phyloP scores from a whole-genome alignment of 352 stramenopile species.

The Globisporangium spiculum region DNA sequence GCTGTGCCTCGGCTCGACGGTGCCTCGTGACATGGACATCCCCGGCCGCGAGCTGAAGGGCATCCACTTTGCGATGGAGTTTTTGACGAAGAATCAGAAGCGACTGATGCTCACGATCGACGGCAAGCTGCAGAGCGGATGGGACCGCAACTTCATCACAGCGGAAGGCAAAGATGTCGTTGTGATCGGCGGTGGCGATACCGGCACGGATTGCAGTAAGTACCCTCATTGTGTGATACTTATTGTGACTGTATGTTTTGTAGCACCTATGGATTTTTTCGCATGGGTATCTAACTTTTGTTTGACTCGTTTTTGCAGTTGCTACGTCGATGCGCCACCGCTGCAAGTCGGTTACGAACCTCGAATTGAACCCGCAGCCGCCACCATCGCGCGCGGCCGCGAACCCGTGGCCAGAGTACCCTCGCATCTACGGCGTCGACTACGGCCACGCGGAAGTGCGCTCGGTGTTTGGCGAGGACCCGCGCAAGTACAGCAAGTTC shows the following conservation, averaged over 20 bases:
- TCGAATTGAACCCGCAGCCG: conserved; percentile 94
- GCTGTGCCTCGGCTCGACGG: conserved; percentile 94
- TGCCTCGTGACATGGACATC: conserved; percentile 92
- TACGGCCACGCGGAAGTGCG: conserved; percentile 97
- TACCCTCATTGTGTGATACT: background rate
- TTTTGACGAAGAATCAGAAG: conserved; percentile 98
- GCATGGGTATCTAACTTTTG: background rate
- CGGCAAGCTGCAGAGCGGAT: conserved; percentile 94
- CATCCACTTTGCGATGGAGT: conserved; percentile 97
- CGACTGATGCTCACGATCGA: conserved; percentile 93
- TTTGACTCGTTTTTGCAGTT: conserved; percentile 32
- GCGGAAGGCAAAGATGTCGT: conserved; percentile 97
- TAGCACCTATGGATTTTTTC: background rate
- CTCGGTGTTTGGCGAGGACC: conserved; percentile 91
- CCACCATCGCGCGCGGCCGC: conserved; percentile 86
- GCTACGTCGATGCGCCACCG: conserved; percentile 96
- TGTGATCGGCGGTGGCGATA: conserved; percentile 97
- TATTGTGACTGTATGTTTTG: background rate
- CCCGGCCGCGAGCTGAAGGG: conserved; percentile 90
- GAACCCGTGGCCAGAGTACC: conserved; percentile 98
- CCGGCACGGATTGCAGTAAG: conserved; percentile 95
- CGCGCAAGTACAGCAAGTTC: conserved; percentile 68
- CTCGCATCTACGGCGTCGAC: conserved; percentile 96
- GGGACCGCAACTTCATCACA: conserved; percentile 94
- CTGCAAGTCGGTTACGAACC: conserved; percentile 96